Evolutionary conservation across 2,329 filamentous ascomycete species (phyloP).

Genomic region (Exophiala viscosa): DNA sequence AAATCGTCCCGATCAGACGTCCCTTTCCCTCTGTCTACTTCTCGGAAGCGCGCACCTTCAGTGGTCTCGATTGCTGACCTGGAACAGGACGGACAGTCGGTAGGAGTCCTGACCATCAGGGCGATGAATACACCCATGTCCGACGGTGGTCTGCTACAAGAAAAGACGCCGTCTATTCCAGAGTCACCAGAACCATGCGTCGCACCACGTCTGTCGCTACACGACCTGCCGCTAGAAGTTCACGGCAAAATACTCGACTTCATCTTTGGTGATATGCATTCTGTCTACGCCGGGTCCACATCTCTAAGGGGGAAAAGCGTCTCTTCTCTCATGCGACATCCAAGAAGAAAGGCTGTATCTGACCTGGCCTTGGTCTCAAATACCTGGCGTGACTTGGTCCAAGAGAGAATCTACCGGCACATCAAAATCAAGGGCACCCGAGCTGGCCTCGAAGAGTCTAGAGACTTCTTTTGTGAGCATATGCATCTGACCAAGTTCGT

Average conservation of each 20-base stretch:
- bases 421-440: constrained; percentile 71
- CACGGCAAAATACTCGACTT: constrained; percentile 70
- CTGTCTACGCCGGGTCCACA: constrained; percentile 55
- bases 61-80: constrained; percentile 17
- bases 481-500: constrained; percentile 61
- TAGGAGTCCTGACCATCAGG: constrained; percentile 22
- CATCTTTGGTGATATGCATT: constrained; percentile 65
- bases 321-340: constrained; percentile 57
- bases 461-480: constrained; percentile 57
- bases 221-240: constrained; percentile 62
- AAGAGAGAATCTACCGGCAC: constrained; percentile 69
- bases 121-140: constrained; percentile 8
- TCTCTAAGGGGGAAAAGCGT: constrained; percentile 59
- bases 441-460: constrained; percentile 58
- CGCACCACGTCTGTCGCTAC: constrained; percentile 12
- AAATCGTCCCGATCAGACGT: constrained; percentile 23
- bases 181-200: not conserved
- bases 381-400: constrained; percentile 65
- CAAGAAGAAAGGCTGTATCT: constrained; percentile 63
- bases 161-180: not conserved
- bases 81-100: constrained; percentile 20
- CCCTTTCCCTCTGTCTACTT: constrained; percentile 23
- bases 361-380: constrained; percentile 58
- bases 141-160: not conserved
- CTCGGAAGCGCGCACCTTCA: constrained; percentile 25